phyloP scores from a whole-genome alignment of 1,284 basidiomycete genomes.

The Tranzscheliella williamsii region DNA sequence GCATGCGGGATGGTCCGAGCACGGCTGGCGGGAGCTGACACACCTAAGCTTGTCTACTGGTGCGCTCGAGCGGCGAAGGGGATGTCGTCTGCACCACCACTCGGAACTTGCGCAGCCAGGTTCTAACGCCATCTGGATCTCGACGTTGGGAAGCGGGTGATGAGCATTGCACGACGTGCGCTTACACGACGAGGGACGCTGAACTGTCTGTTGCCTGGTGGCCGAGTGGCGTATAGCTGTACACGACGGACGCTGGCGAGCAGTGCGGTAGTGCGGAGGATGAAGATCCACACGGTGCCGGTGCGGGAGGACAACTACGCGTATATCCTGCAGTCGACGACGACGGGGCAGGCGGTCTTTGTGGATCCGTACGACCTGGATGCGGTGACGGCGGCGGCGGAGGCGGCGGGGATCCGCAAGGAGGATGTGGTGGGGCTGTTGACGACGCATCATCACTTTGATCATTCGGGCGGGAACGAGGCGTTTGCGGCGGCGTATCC shows the following conservation, averaged over 20 bases:
- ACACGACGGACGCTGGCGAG: neutral
- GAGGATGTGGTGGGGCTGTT: slow-evolving; percentile 62
- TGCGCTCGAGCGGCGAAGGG: no score
- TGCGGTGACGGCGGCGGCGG: slow-evolving; percentile 73
- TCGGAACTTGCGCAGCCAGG: no score
- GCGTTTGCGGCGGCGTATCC: slow-evolving; percentile 68
- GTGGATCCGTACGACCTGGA: slow-evolving; percentile 78
- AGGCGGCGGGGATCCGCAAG: slow-evolving; percentile 64
- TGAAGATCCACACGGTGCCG: slow-evolving; percentile 59
- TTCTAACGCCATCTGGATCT: no score
- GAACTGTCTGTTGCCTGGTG: no score
- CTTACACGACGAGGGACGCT: no score
- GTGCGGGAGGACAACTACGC: slow-evolving; percentile 60
- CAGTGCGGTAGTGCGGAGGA: slow-evolving; percentile 15
- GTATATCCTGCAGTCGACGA: slow-evolving; percentile 53
- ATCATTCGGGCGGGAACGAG: slow-evolving; percentile 85
- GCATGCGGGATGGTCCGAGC: no score
- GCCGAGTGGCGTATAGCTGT: no score
- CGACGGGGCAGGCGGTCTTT: slow-evolving; percentile 47
- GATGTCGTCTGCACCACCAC: no score
- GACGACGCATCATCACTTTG: slow-evolving; percentile 63
- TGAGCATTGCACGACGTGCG: no score
- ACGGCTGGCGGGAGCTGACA: no score
- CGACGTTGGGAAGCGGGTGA: no score
- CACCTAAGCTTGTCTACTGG: no score